A percentile compares a stretch with the other conserved stretches of the same genome.
Conservation (phyloP, 371 early-diverging fungal species). For the Apophysomyces ossiformis region DNA sequence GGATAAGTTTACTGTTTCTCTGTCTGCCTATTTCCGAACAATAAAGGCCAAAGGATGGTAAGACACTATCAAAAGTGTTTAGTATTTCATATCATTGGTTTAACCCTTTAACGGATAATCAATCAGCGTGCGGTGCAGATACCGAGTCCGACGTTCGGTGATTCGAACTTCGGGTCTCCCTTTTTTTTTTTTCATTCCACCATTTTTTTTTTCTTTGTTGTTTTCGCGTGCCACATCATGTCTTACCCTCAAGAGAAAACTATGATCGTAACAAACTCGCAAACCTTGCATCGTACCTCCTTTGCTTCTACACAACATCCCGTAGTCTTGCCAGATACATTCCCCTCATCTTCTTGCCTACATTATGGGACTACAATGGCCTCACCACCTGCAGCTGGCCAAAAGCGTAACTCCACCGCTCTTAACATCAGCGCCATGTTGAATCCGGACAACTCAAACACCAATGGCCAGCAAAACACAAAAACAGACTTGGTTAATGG, state of each 20-base stretch:
- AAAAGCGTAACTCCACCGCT: slow-evolving; percentile 14
- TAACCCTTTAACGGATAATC: neutral
- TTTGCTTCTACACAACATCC: neutral
- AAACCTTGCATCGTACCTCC: neutral
- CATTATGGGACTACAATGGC: slow-evolving; percentile 1
- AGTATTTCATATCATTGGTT: neutral
- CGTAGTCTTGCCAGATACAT: neutral
- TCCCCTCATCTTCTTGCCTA: neutral
- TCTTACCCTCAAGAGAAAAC: slow-evolving; percentile 6
- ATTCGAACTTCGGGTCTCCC: neutral
- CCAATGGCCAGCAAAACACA: neutral
- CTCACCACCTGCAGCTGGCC: neutral
- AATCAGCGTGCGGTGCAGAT: too few relatives aligned
- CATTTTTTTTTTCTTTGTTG: neutral
- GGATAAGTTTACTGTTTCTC: too few relatives aligned
- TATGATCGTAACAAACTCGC: slow-evolving; percentile 7
- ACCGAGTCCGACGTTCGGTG: too few relatives aligned
- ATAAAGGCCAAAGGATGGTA: too few relatives aligned
- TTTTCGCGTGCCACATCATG: slow-evolving; percentile 8
- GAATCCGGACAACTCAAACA: slow-evolving; percentile 6
- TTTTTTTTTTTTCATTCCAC: neutral
- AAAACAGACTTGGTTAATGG: slow-evolving; percentile 5
- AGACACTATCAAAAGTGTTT: neutral
- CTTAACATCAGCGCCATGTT: slow-evolving; percentile 14
- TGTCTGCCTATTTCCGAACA: too few relatives aligned